Base-by-base conservation (phyloP, 169 alveolate species). In the Besnoitia besnoiti region DNA sequence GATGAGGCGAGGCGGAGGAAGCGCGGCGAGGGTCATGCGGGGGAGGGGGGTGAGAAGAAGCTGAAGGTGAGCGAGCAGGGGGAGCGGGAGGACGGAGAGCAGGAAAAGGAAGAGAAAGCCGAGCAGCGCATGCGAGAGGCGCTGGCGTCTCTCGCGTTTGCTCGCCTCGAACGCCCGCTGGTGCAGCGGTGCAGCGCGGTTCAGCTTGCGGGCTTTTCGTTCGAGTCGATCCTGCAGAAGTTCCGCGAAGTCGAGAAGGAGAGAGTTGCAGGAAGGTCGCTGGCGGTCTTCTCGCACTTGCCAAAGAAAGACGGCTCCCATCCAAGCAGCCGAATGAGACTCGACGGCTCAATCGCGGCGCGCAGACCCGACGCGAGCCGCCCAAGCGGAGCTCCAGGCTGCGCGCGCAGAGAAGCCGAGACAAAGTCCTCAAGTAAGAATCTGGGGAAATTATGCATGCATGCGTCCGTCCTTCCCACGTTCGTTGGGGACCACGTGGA, bases 191-290 rank as follows among this genome's bases (percentile, higher is more conserved):
- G 55, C 50, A 76, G 85, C 50, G 33, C 49, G 49, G 50, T 76
- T 4, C 46, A 76, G 85, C 85, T 35, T 44, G 27, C 16, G 85
- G 51, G 33, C 33, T n/a, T 40, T 27, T 40, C 85, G 8, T 76
- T 76, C 33, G 44, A 35, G 50, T 4, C 30, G 21, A 39, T 76
- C 85, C 16, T 76, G 27, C 51, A 76, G 50, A 76, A 10, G 10
- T 39, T 76, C 85, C 8, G 44, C 50, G 85, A 76, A 10, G 49
- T 76, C 24, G 85, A 76, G 50, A 76, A 76, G 50, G 85, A 76
- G 33, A 35, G 85, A 39, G 16, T 3, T 12, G 85, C 85, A 76
- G 85, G 85, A 39, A 10, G 85, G 30, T 40, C 85, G 5, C 85
- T 76, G 21, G 85, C 85, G 5, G 30, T 12, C 55, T 39, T 76